Conservation (phyloP, 78 protist genomes). For the Cavenderia fasciculata region DNA sequence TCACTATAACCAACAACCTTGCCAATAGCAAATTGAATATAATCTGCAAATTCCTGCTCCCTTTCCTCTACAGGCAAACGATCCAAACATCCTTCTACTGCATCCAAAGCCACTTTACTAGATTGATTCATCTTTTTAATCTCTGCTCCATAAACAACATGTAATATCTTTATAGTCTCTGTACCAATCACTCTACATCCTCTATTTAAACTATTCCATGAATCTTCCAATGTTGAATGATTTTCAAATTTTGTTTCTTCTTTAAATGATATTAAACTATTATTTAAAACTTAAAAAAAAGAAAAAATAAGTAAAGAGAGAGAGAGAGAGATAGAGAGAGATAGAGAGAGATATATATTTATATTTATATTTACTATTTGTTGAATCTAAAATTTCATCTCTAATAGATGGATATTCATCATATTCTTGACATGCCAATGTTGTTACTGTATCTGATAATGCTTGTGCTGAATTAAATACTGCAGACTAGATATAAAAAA, state of each 20-base stretch:
- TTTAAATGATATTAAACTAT: background rate
- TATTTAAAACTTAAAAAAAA: background rate
- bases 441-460: constrained; percentile 19
- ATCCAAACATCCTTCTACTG: no score
- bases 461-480: constrained; percentile 60
- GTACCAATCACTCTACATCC: constrained; percentile 38
- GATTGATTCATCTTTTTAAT: no score
- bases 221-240: background rate
- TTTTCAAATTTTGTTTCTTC: constrained; percentile 10
- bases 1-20: no score
- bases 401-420: constrained; percentile 11
- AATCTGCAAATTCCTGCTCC: no score
- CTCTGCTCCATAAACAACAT: constrained; percentile 67
- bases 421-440: constrained; percentile 61
- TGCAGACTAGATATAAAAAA: constrained; percentile 19
- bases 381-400: constrained; percentile 31
- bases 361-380: constrained; percentile 35
- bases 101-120: no score
- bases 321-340: no score
- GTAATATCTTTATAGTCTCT: constrained; percentile 33
- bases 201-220: constrained; percentile 19
- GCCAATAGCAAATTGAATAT: no score
- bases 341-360: no score
- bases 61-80: no score
- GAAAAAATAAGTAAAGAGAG: background rate